Base-by-base conservation (phyloP, 2,329 filamentous ascomycete species). In the Knufia fluminis region DNA sequence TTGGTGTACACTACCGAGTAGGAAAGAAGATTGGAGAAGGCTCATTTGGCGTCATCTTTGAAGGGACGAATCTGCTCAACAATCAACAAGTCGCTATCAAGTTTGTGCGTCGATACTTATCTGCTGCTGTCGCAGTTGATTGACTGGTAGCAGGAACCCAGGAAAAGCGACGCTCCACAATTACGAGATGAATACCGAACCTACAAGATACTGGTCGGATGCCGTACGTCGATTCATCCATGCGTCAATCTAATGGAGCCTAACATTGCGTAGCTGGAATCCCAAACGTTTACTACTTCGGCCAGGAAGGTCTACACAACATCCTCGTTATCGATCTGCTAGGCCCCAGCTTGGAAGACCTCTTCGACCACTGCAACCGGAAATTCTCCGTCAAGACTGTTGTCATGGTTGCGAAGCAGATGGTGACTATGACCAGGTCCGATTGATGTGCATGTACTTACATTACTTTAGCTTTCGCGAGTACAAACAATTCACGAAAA, bases 21-120 rank as follows among this genome's bases (percentile, higher is more conserved):
- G 92, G 92, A 62, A 97, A 97, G 80, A 98, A 98, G 76, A 97
- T 98, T 61, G 92, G 92, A 68, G 92, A 97, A 79, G 91, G 91
- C 58, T 95, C 89, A 33, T 97, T 97, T 65, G 91, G 91, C 75
- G 92, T 97, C 61, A 96, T 97, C 66, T 97, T 97, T 65, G 92
- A 97, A 71, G 92, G 92, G 60, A 97, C 90, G 64, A 98, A 98
- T 69, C 78, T 98, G 61, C 78, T 98, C 69, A 98, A 98, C 77
- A 96, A 94, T 71, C 92, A 97, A 70, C 90, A 96, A 73, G 91
- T 98, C 56, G 92, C 92, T 64, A 98, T 98, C 77, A 98, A 98
- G 77, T 98, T 98, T 72, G 88, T 94, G 73, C 65, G 86, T 82
- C 46, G 24, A 40, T 38, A n/a, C 45, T 28, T 50, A 16, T 44